Evolutionary conservation across 2,329 filamentous ascomycete genomes (phyloP).

Genomic region (Colletotrichum siamense): DNA sequence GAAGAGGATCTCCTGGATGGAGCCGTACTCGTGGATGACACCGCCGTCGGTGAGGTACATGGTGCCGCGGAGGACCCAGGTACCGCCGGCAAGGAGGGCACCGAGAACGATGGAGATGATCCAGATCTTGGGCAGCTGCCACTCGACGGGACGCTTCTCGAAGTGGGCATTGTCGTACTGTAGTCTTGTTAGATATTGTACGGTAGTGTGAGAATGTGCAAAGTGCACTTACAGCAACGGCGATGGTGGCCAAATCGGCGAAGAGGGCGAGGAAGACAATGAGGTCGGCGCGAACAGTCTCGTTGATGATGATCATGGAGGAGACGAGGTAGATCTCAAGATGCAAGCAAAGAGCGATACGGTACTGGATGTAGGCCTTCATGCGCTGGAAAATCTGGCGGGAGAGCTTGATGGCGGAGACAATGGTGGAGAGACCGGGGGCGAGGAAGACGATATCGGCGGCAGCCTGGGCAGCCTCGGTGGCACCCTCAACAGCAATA

Average conservation of each 20-base stretch:
- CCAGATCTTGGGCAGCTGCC: slow-evolving; percentile 85
- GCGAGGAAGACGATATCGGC: slow-evolving; percentile 79
- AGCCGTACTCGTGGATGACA: slow-evolving; percentile 77
- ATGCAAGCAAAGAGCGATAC: slow-evolving; percentile 76
- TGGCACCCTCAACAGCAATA: slow-evolving; percentile 75
- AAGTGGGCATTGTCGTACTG: slow-evolving; percentile 78
- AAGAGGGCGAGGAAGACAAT: slow-evolving; percentile 83
- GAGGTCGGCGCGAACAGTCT: slow-evolving; percentile 74
- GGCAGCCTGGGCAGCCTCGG: slow-evolving; percentile 74
- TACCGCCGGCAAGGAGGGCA: slow-evolving; percentile 69
- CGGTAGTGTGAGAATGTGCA: accelerated
- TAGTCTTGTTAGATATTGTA: background rate
- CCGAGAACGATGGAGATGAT: slow-evolving; percentile 75
- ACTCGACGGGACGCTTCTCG: slow-evolving; percentile 77
- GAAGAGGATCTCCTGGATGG: slow-evolving; percentile 77
- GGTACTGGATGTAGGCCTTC: slow-evolving; percentile 80
- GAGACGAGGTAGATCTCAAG: slow-evolving; percentile 79
- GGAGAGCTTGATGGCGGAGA: slow-evolving; percentile 75
- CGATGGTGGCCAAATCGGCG: slow-evolving; percentile 80
- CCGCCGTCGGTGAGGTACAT: slow-evolving; percentile 74
- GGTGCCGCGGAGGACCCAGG: slow-evolving; percentile 76
- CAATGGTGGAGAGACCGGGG: slow-evolving; percentile 73
- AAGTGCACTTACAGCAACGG: slow-evolving; percentile 57
- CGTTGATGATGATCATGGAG: slow-evolving; percentile 81
- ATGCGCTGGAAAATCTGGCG: slow-evolving; percentile 80